Percentiles rank a stretch among this genome's conserved stretches.
phyloP scores from a whole-genome alignment of 1,284 basidiomycete genomes.

The Cronartium quercuum region DNA sequence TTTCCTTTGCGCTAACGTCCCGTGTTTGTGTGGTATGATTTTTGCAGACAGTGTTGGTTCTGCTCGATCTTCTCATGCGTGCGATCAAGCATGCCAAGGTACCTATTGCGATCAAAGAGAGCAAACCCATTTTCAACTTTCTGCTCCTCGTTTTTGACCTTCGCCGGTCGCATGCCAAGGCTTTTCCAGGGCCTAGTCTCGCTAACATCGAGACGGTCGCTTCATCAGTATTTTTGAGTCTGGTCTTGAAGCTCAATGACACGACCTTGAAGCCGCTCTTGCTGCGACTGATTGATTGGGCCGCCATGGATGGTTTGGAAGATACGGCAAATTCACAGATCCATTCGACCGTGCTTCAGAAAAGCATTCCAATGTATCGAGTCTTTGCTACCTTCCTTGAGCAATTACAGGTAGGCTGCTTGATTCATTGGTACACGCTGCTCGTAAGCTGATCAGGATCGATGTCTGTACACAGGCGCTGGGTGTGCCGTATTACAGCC shows the following conservation, averaged over 20 bases:
- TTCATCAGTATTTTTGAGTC: slow-evolving; percentile 70
- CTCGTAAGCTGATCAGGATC: too few relatives aligned
- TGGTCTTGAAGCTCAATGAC: slow-evolving; percentile 91
- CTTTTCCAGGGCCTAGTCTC: slow-evolving; percentile 36
- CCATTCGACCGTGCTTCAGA: slow-evolving; percentile 29
- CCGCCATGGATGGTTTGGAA: slow-evolving; percentile 59
- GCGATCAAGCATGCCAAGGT: slow-evolving; percentile 44
- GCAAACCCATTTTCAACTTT: slow-evolving; percentile 70
- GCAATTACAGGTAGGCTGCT: slow-evolving; percentile 16
- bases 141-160: slow-evolving; percentile 74
- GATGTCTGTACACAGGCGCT: slow-evolving; percentile 16
- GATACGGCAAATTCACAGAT: slow-evolving; percentile 54
- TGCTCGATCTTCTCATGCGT: slow-evolving; percentile 45
- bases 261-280: slow-evolving; percentile 86
- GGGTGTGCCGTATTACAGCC: slow-evolving; percentile 45
- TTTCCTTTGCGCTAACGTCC: too few relatives aligned
- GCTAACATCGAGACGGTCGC: slow-evolving; percentile 51
- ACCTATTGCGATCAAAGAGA: slow-evolving; percentile 58
- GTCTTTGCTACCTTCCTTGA: slow-evolving; percentile 24
- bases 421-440: too few relatives aligned
- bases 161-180: slow-evolving; percentile 47
- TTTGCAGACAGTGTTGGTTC: slow-evolving; percentile 11
- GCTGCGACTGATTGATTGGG: slow-evolving; percentile 90
- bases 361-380: slow-evolving; percentile 24
- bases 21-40: neutral